These are phyloP conservation scores for Saccharum hybrid DNA, from an alignment of 202 grass and related monocot genomes.

Conservation along the genomic window DNA sequence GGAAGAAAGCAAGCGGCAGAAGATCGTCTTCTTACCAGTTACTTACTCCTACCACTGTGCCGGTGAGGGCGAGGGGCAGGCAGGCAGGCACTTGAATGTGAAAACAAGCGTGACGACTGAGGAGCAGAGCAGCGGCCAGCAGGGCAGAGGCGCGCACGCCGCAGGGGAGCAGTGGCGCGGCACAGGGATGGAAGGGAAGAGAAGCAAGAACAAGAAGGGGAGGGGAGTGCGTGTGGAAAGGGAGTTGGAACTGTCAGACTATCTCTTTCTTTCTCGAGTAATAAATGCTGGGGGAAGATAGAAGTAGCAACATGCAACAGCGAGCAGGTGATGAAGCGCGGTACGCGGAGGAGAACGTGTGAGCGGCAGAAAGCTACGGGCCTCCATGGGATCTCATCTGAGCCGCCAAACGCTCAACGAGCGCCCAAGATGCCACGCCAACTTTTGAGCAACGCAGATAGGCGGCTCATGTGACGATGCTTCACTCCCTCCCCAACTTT, in stretches of 20 bases:
- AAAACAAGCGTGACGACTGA: conserved; percentile 1
- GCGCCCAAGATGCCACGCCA: too few species aligned
- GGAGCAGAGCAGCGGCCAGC: background rate
- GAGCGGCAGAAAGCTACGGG: conserved; percentile 14
- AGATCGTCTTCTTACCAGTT: background rate
- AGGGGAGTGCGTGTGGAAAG: conserved; percentile 7
- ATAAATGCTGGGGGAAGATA: conserved; percentile 38
- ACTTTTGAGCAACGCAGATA: too few species aligned
- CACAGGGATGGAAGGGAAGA: background rate
- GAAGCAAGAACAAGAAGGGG: too few species aligned
- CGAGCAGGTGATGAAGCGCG: conserved; percentile 19
- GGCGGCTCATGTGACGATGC: too few species aligned
- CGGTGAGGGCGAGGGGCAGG: background rate
- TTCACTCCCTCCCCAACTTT: too few species aligned
- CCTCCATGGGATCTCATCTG: too few species aligned
- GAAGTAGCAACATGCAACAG: conserved; percentile 7
- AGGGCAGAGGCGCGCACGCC: background rate
- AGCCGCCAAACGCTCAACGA: too few species aligned
- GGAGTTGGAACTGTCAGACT: conserved; percentile 40
- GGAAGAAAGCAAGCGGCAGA: background rate
- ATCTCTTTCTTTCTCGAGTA: conserved; percentile 12
- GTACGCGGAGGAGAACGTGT: background rate
- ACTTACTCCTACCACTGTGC: conserved; percentile 24
- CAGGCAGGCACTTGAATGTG: conserved; percentile 13
- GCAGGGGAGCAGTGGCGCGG: background rate